Conservation (phyloP, 805 yeast species). For the Komagataella populi region DNA sequence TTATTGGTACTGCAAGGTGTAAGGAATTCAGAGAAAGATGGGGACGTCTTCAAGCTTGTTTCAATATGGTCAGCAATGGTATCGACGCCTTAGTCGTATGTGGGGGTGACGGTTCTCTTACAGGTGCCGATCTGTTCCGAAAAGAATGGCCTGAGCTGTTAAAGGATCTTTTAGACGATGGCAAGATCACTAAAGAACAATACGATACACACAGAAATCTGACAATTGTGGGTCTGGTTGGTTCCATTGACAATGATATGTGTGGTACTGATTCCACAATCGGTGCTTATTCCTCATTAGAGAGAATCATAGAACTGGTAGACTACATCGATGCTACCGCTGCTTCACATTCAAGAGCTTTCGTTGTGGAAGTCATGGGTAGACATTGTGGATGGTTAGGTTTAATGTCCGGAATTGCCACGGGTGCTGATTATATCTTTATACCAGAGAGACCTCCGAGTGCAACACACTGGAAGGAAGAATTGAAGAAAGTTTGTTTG, state of each 20-base stretch:
- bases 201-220: conserved; percentile 36
- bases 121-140: conserved; percentile 72
- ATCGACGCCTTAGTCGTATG: conserved; percentile 70
- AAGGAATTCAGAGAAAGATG: conserved; percentile 49
- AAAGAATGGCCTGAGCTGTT: conserved; percentile 66
- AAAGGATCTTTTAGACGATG: conserved; percentile 34
- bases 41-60: conserved; percentile 53
- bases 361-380: conserved; percentile 81
- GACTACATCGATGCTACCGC: conserved; percentile 83
- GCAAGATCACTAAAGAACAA: conserved; percentile 31
- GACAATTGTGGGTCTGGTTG: conserved; percentile 64
- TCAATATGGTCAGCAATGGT: conserved; percentile 54
- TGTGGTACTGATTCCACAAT: conserved; percentile 74
- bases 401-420: conserved; percentile 65
- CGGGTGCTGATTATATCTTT: conserved; percentile 70
- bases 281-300: conserved; percentile 70
- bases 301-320: conserved; percentile 58
- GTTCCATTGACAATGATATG: conserved; percentile 81
- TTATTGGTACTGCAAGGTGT: conserved; percentile 70
- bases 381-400: conserved; percentile 87
- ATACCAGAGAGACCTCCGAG: conserved; percentile 72
- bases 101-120: conserved; percentile 77
- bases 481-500: conserved; percentile 47
- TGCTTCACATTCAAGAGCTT: conserved; percentile 69
- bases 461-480: conserved; percentile 49